Evolutionary conservation across 345 rosid genomes (phyloP).

Genomic region (Boechera stricta): DNA sequence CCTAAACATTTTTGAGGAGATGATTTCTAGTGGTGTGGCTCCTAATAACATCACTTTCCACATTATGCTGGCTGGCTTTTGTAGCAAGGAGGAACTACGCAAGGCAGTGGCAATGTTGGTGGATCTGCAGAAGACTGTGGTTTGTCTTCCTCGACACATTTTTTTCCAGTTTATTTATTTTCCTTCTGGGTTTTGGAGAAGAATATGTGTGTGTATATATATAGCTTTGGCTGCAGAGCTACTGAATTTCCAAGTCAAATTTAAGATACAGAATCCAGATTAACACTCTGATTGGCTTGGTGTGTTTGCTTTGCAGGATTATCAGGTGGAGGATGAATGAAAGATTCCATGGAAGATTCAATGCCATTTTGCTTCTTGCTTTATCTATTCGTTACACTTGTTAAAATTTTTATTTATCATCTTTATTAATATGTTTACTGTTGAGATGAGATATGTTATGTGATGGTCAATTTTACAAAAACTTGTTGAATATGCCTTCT

Average conservation of each 20-base stretch:
- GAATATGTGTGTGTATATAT: not conserved
- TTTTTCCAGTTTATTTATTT: not conserved
- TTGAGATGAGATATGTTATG: not conserved
- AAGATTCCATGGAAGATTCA: not conserved
- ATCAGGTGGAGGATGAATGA: not conserved
- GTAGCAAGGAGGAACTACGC: not conserved
- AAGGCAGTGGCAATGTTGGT: not conserved
- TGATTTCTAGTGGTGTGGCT: too few species aligned
- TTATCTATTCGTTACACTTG: not conserved
- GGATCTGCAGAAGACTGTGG: not conserved
- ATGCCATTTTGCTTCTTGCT: not conserved
- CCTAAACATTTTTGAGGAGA: not conserved
- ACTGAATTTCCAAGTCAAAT: too few species aligned
- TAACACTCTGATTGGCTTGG: not conserved
- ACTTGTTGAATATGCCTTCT: not conserved
- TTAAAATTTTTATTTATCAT: not conserved
- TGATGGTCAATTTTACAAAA: not conserved
- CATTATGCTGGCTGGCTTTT: too few species aligned
- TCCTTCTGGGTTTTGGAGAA: not conserved
- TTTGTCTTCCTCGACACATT: not conserved
- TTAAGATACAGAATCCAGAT: not conserved
- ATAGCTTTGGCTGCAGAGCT: too few species aligned
- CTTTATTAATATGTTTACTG: not conserved
- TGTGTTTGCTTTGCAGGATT: constrained; percentile 1
- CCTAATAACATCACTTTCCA: too few species aligned